Evolutionary conservation across 371 early-diverging fungal species (phyloP), one percentile per base, ranked within the genome.

Genomic region (Rhizopus sp.): DNA sequence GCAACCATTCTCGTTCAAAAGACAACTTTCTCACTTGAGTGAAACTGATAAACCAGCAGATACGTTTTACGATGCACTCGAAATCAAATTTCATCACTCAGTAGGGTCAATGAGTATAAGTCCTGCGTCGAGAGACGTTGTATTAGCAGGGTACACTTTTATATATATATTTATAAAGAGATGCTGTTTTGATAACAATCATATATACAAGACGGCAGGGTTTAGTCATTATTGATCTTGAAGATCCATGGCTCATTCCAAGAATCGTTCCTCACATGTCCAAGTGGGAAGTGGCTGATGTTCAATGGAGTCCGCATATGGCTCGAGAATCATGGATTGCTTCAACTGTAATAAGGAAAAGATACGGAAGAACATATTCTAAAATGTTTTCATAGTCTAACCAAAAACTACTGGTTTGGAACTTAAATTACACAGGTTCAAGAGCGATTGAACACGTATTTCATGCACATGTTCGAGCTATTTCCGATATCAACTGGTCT

Each of bases 201-300:
- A 44, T 15, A 37, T 37, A 13, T 37, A 5, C 33, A 34, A 85
- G 83, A 16, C 84, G 92, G 12, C 89, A 90, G 47, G 93, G 94
- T 12, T 72, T 94, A 37, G 88, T 87, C 53, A 89, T 94, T 32
- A 82, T 94, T 32, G 89, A 93, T 63, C 67, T 94, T 48, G 91
- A 91, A 40, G 80, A 88, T 54, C 91, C 91, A 16, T 87, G 81
- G 69, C 69, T 83, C 3, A 78, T 84, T 7, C 91, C 94, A 9
- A 78, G 89, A 34, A 81, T 90, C 0, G 71, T 94, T 15, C 88
- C 90, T 30, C 92, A 93, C 61, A 64, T 88, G 63, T 87, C 92
- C 3, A 90, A 89, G 42, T 93, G 94, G 93, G 93, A 92, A 54
- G 92, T 92, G 1, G 87, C 87, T 0, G 91, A 93, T 65, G 92